Conservation (phyloP, 441 rosid species). For the Corymbia calophylla region DNA sequence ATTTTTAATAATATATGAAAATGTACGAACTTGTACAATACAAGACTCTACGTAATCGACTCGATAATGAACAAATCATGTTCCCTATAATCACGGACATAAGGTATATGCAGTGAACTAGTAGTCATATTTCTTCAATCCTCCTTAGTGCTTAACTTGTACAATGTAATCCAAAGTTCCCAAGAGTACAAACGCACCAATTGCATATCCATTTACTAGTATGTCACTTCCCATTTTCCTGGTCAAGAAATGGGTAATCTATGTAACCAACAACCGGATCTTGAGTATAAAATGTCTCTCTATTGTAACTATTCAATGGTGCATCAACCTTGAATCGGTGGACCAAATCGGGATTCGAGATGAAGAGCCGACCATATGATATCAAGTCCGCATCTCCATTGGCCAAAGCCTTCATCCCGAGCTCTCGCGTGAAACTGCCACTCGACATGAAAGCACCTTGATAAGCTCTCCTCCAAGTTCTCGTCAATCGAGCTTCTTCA, state of each 20-base stretch:
- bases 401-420: conserved; percentile 21
- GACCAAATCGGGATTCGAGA: conserved; percentile 33
- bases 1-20: not conserved
- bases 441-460: not conserved
- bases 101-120: not conserved
- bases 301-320: conserved; percentile 19
- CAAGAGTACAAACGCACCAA: not conserved
- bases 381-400: conserved; percentile 20
- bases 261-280: conserved; percentile 32
- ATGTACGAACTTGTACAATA: not conserved
- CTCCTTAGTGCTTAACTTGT: not conserved
- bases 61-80: not conserved
- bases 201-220: not conserved
- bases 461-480: not conserved
- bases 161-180: not conserved
- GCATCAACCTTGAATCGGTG: conserved; percentile 29
- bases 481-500: not conserved
- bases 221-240: not conserved
- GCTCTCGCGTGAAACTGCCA: not conserved
- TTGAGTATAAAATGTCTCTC: conserved; percentile 15
- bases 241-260: conserved; percentile 36
- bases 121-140: not conserved
- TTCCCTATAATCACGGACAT: not conserved
- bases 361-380: conserved; percentile 22
- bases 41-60: not conserved